A percentile compares a stretch with the other conserved stretches of the same genome.
phyloP scores from a whole-genome alignment of 148 eudicot species.

The Fallopia convolvulus region DNA sequence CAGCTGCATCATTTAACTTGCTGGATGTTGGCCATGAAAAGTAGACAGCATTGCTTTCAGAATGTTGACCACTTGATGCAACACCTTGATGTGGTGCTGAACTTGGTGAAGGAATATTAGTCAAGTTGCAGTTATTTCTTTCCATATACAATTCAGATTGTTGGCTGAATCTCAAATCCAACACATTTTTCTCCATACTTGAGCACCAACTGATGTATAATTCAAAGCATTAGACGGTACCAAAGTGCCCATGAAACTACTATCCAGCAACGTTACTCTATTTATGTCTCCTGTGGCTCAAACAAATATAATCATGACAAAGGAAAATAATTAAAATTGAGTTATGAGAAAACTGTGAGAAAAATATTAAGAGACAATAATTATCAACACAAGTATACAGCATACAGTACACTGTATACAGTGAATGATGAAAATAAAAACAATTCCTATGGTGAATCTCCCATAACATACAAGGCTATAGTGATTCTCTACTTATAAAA shows the following conservation, averaged over 20 bases:
- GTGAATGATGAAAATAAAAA: neutral
- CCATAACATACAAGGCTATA: neutral
- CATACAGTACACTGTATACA: neutral
- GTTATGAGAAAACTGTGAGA: neutral
- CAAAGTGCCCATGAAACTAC: neutral
- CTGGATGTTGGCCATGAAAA: slow-evolving; percentile 68
- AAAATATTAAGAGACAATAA: neutral
- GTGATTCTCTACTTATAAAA: neutral
- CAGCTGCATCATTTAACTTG: slow-evolving; percentile 46
- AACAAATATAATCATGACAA: neutral
- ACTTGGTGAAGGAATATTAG: slow-evolving; percentile 20
- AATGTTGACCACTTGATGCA: slow-evolving; percentile 37
- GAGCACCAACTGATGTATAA: slow-evolving; percentile 9
- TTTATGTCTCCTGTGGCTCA: slow-evolving; percentile 8
- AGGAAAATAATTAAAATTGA: neutral
- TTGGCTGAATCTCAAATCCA: slow-evolving; percentile 29
- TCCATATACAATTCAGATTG: slow-evolving; percentile 49
- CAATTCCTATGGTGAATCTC: neutral
- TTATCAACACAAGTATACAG: neutral
- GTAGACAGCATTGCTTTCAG: slow-evolving; percentile 53
- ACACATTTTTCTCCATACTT: slow-evolving; percentile 25
- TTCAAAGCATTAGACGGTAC: neutral
- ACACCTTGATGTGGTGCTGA: slow-evolving; percentile 30
- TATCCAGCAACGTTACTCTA: neutral
- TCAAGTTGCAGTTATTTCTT: slow-evolving; percentile 21